Evolutionary conservation across 75 land plant species (phyloP).

Genomic region (Pinus taeda): DNA sequence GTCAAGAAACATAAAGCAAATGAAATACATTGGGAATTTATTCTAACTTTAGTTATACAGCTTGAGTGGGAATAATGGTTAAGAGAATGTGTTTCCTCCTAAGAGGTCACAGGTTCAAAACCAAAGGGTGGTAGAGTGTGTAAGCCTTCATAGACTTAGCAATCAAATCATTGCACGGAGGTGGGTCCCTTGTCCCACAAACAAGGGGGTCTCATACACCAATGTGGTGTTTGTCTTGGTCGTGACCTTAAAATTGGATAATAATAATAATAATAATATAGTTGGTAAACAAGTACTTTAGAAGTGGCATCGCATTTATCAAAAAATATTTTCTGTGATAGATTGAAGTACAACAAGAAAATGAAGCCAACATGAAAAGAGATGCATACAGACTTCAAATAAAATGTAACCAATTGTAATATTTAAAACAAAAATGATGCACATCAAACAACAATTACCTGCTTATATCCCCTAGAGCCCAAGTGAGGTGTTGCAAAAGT

Average conservation of each 20-base stretch:
- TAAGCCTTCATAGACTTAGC: too few relatives aligned
- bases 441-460: conserved; percentile 38
- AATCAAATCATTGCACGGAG: too few relatives aligned
- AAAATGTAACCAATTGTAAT: background rate
- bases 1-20: background rate
- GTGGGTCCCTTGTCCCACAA: too few relatives aligned
- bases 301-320: background rate
- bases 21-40: background rate
- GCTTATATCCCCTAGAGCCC: conserved; percentile 70
- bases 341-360: background rate
- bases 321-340: background rate
- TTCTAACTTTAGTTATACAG: background rate
- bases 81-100: too few relatives aligned
- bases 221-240: too few relatives aligned
- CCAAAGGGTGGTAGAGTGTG: too few relatives aligned
- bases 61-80: too few relatives aligned
- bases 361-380: background rate
- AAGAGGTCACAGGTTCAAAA: too few relatives aligned
- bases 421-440: background rate
- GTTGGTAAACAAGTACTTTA: background rate
- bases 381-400: background rate
- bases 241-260: too few relatives aligned
- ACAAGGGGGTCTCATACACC: too few relatives aligned
- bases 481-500: conserved; percentile 96
- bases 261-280: too few relatives aligned